These are phyloP conservation scores for Clarireedia paspali DNA, from an alignment of 2,329 filamentous ascomycete genomes.

Conservation along the genomic window DNA sequence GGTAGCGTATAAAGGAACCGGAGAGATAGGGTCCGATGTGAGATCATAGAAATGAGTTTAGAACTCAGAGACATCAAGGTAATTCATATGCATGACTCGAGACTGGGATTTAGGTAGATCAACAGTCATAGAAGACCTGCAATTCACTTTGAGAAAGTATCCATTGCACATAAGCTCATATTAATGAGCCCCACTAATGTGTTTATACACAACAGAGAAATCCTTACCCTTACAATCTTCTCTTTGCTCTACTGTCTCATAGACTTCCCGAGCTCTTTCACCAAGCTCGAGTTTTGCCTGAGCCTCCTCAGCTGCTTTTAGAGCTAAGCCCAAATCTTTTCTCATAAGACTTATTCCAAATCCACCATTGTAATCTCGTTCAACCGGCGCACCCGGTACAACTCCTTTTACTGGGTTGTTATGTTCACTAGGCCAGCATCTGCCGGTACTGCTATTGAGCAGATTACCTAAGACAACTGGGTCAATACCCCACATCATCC, in stretches of 20 bases:
- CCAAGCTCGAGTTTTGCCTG: constrained; percentile 59
- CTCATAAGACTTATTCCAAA: constrained; percentile 74
- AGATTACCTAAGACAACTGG: constrained; percentile 65
- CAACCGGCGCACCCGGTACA: constrained; percentile 65
- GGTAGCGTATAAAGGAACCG: too few relatives aligned
- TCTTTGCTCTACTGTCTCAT: constrained; percentile 54
- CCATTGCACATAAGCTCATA: background rate
- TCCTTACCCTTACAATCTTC: constrained; percentile 62
- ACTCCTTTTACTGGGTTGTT: constrained; percentile 94
- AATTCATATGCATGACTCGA: background rate
- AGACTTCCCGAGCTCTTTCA: constrained; percentile 55
- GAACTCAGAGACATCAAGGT: too few relatives aligned
- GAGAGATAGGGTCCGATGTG: background rate
- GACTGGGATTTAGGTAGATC: background rate
- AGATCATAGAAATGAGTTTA: background rate
- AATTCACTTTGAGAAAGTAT: background rate
- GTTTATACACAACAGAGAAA: constrained; percentile 76
- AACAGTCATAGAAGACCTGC: background rate
- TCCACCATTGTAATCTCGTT: constrained; percentile 67
- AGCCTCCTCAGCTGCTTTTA: constrained; percentile 62
- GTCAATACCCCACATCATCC: constrained; percentile 46
- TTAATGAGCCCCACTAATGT: constrained; percentile 38
- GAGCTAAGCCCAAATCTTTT: constrained; percentile 69
- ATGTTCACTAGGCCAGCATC: constrained; percentile 90
- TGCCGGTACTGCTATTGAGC: constrained; percentile 90